These are phyloP conservation scores for Ophiostoma novo-ulmi DNA, from an alignment of 2,329 filamentous ascomycete genomes.

Conservation along the genomic window DNA sequence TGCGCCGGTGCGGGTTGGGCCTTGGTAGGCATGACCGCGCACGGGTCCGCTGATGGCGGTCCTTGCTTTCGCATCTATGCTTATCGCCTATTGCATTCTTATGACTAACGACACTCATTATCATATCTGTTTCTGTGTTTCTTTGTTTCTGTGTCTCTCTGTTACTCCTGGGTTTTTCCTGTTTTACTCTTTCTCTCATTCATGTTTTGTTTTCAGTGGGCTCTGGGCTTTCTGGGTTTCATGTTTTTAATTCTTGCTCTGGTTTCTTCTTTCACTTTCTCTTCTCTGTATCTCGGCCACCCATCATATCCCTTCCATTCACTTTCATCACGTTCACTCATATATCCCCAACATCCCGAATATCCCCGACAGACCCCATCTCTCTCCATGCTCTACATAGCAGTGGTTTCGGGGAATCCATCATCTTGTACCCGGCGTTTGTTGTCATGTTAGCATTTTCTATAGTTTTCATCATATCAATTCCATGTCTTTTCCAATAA, in stretches of 20 bases:
- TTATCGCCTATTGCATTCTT: neutral
- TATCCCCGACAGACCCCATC: neutral
- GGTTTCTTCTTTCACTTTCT: neutral
- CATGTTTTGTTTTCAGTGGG: neutral
- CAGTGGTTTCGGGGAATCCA: neutral
- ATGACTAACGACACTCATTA: conserved; percentile 23
- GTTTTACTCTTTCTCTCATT: neutral
- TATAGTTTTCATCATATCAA: neutral
- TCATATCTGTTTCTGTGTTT: neutral
- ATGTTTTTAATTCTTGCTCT: neutral
- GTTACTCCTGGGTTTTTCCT: neutral
- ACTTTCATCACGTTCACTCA: conserved; percentile 13
- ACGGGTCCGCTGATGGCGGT: no score
- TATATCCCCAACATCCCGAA: conserved; percentile 12
- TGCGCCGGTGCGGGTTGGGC: conserved; percentile 57
- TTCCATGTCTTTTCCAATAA: neutral
- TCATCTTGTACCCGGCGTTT: conserved; percentile 13
- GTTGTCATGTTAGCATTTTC: conserved; percentile 16
- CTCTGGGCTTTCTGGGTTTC: neutral
- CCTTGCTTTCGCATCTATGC: neutral
- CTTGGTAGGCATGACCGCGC: conserved; percentile 43
- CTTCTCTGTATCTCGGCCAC: neutral
- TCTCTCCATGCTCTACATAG: neutral
- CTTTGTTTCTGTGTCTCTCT: neutral
- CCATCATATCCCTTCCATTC: neutral